Conservation (phyloP, 2,329 filamentous ascomycete genomes). For the Neoscytalidium dimidiatum region DNA sequence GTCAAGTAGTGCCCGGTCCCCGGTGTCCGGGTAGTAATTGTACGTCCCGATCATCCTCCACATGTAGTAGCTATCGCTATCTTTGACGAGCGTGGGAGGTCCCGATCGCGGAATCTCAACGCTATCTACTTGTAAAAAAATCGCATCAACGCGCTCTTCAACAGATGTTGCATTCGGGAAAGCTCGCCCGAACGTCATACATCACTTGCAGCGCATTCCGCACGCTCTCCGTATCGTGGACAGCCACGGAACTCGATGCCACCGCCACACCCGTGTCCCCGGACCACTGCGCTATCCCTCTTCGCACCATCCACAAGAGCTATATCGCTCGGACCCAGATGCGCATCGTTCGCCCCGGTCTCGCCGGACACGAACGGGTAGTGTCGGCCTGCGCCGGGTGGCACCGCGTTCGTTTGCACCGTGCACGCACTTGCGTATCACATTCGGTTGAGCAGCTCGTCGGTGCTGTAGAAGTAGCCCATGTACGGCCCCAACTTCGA, state of each 20-base stretch:
- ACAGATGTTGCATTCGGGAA: not conserved
- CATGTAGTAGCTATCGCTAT: conserved; percentile 43
- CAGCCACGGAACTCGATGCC: conserved; percentile 40
- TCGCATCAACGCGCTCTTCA: not conserved
- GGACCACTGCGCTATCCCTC: conserved; percentile 45
- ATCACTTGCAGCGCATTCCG: not conserved
- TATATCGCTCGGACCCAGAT: conserved; percentile 37
- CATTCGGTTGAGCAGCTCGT: conserved; percentile 40
- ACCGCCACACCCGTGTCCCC: conserved; percentile 55
- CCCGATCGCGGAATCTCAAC: conserved; percentile 43
- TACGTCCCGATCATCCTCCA: conserved; percentile 61
- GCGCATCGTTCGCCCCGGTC: conserved; percentile 35
- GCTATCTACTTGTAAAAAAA: conserved; percentile 30
- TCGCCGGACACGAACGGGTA: conserved; percentile 13
- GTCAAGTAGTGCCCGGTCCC: conserved; percentile 51
- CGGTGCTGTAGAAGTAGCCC: conserved; percentile 38
- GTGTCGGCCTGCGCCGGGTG: too few species aligned
- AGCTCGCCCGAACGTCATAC: not conserved
- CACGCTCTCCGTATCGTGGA: conserved; percentile 38
- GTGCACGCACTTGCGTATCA: conserved; percentile 58
- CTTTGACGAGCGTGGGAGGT: conserved; percentile 38
- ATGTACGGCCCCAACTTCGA: conserved; percentile 42
- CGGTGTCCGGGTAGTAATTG: conserved; percentile 59
- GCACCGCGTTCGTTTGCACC: conserved; percentile 48
- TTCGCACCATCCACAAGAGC: conserved; percentile 44